Evolutionary conservation across 2,329 filamentous ascomycete genomes (phyloP).

Genomic region (Stachybotrys chartarum): DNA sequence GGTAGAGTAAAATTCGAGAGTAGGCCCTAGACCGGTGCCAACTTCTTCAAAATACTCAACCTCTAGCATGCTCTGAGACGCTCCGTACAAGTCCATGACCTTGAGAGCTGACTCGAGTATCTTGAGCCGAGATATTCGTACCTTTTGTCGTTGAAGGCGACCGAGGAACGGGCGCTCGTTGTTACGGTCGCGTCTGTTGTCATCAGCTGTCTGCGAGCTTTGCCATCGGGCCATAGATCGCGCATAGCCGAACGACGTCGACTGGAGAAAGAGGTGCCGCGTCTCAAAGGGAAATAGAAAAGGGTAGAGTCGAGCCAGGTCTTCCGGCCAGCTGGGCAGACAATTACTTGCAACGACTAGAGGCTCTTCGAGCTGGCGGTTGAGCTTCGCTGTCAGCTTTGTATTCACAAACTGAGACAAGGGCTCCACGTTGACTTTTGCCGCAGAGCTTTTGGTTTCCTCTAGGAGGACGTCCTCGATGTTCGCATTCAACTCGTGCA

Average conservation of each 20-base stretch:
- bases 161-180: constrained; percentile 91
- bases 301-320: constrained; percentile 85
- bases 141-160: constrained; percentile 88
- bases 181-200: constrained; percentile 72
- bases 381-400: constrained; percentile 94
- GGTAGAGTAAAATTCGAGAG: constrained; percentile 94
- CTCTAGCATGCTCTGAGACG: constrained; percentile 91
- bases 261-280: constrained; percentile 91
- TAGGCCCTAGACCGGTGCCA: constrained; percentile 89
- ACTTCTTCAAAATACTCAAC: constrained; percentile 99
- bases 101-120: constrained; percentile 96
- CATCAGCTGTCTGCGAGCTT: constrained; percentile 75
- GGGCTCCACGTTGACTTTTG: constrained; percentile 72
- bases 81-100: constrained; percentile 97
- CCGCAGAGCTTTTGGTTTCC: constrained; percentile 59
- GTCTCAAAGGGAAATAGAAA: constrained; percentile 99
- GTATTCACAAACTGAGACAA: constrained; percentile 96
- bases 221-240: constrained; percentile 98
- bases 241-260: constrained; percentile 95
- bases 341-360: constrained; percentile 96
- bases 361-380: constrained; percentile 92
- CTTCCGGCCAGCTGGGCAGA: constrained; percentile 91
- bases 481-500: constrained; percentile 89
- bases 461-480: constrained; percentile 84
- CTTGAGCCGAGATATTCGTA: constrained; percentile 90